Evolutionary conservation across 768 basidiomycete genomes (phyloP).

Genomic region (Pholiota molesta): DNA sequence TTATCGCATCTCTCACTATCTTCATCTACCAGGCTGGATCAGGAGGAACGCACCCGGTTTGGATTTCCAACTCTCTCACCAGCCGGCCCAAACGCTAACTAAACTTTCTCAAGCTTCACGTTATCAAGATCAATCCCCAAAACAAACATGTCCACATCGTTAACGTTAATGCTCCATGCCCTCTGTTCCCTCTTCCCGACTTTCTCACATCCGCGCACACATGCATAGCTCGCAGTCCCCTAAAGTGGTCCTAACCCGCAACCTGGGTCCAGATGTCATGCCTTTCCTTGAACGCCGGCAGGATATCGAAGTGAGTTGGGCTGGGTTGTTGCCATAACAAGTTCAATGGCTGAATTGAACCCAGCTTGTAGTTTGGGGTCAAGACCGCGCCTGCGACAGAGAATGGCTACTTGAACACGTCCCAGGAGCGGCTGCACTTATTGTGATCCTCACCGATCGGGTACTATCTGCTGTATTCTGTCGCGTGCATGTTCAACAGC

Average conservation of each 20-base stretch:
- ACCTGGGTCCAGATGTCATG: conserved; percentile 69
- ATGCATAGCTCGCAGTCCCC: conserved; percentile 18
- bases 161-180: conserved; percentile 15
- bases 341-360: background rate
- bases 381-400: conserved; percentile 59
- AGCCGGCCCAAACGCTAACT: background rate
- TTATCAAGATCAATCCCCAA: conserved; percentile 2
- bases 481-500: background rate
- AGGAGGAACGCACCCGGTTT: background rate
- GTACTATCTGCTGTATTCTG: conserved; percentile 34
- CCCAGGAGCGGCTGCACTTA: conserved; percentile 61
- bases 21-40: background rate
- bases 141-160: conserved; percentile 15
- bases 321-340: background rate
- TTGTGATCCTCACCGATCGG: conserved; percentile 74
- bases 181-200: conserved; percentile 18
- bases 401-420: conserved; percentile 78
- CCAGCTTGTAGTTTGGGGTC: conserved; percentile 46
- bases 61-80: background rate
- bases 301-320: conserved; percentile 54
- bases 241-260: conserved; percentile 60
- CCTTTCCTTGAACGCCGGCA: conserved; percentile 44
- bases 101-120: background rate
- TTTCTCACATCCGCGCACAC: conserved; percentile 23
- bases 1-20: background rate